Conservation (phyloP, 768 basidiomycete genomes). For the Naematelia encephala region DNA sequence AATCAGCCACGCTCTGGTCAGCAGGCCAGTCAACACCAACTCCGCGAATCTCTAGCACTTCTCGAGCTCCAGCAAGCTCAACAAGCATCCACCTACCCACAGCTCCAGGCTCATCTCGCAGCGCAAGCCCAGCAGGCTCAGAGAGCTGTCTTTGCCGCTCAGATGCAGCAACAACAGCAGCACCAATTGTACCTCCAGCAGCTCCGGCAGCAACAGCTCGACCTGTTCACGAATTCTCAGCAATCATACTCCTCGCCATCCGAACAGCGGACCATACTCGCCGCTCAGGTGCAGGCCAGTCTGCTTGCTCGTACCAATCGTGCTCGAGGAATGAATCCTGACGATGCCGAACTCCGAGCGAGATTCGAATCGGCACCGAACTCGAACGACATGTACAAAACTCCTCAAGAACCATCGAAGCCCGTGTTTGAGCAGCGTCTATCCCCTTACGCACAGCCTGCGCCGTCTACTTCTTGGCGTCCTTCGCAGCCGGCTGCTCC, state of each 20-base stretch:
- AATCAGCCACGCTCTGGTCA: background rate
- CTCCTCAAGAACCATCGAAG: background rate
- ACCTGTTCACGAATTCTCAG: background rate
- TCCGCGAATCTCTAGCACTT: background rate
- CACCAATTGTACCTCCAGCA: constrained; percentile 3
- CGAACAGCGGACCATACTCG: background rate
- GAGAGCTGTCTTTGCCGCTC: constrained; percentile 3
- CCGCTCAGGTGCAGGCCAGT: background rate
- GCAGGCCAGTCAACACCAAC: background rate
- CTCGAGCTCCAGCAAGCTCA: background rate
- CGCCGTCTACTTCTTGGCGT: background rate
- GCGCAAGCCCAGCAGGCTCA: constrained; percentile 6
- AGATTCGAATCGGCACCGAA: background rate
- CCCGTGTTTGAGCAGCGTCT: background rate
- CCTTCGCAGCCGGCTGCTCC: background rate
- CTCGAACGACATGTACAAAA: background rate
- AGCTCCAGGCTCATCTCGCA: constrained; percentile 1
- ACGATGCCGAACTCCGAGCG: background rate
- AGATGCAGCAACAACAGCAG: background rate
- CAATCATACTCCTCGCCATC: background rate
- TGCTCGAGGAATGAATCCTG: background rate
- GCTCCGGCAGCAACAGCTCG: constrained; percentile 5
- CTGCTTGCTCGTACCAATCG: background rate
- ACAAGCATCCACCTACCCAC: constrained; percentile 1
- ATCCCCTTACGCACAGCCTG: background rate